These are phyloP conservation scores for Grosmannia serpens DNA, from an alignment of 2,329 filamentous ascomycete genomes.

Conservation along the genomic window DNA sequence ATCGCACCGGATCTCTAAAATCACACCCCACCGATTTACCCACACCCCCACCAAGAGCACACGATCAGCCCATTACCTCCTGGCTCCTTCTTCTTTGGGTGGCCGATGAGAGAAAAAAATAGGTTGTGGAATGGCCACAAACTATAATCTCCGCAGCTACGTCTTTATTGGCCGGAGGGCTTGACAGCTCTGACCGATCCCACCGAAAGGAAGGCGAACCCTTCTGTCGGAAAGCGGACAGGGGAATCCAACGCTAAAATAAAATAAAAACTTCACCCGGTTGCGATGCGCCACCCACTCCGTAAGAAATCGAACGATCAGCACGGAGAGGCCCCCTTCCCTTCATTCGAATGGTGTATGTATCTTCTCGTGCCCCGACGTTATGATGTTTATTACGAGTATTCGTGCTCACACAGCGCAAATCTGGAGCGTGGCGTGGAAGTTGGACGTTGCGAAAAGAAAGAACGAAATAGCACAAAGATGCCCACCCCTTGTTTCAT, in stretches of 20 bases:
- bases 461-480: neutral
- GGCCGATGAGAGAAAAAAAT: neutral
- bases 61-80: conserved; percentile 5
- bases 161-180: neutral
- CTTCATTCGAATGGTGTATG: neutral
- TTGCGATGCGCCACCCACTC: conserved; percentile 4
- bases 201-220: neutral
- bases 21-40: neutral
- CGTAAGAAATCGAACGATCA: conserved; percentile 4
- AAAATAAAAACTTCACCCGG: conserved; percentile 2
- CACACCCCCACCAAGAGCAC: neutral
- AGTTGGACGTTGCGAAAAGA: neutral
- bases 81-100: conserved; percentile 1
- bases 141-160: neutral
- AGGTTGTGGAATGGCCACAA: neutral
- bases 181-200: conserved; percentile 1
- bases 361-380: neutral
- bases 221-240: neutral
- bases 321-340: neutral
- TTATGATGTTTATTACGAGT: neutral
- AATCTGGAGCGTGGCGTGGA: neutral
- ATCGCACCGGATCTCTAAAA: neutral
- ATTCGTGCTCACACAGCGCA: neutral
- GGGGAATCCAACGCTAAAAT: neutral
- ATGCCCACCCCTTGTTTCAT: neutral